Base-by-base conservation (phyloP, 73 alveolate species). In the Effrenium voratum region DNA sequence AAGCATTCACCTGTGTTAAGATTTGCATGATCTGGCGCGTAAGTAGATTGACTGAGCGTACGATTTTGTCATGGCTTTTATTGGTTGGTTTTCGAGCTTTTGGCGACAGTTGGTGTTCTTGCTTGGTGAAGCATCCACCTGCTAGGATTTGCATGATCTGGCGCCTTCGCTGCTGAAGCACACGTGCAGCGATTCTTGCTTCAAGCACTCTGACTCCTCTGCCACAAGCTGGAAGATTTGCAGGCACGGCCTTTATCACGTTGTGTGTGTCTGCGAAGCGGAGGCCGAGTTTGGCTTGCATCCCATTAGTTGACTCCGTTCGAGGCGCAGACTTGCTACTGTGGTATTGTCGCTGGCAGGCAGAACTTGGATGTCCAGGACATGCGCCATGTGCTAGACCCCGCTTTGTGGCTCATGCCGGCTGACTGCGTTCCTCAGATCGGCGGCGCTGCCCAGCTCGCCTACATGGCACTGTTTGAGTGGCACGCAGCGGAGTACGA, bases 361-460 rank as follows among this genome's bases (percentile, higher is more conserved):
- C 93, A 50, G 76, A 83, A 52, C 36, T 38, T 83, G 16, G 93
- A 83, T 28, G 34, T 83, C 28, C 93, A 83, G 32, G 93, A 83
- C 93, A 50, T 83, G 93, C 93, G 93, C 1, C 77, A 79, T 6
- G 93, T 83, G 19, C 40, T 83, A 59, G 47, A 34, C 34, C 77
- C 93, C 30, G 43, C 3, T 13, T 41, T 83, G 3, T 83, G 93
- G 93, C 6, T 52, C 32, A 79, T 24, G 10, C 19, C 26, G 36
- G 93, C 5, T 34, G 79, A 83, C 13, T 28, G n/a, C 19, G 41
- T 83, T 6, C 93, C 76, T 19, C 52, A 50, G 19, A 79, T 49
- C 26, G 77, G 77, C 30, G 10, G 59, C 8, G 8, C 32, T 26
- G 59, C 3, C 1, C 3, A 28, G 0, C 47, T 83, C n/a, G 93